These are phyloP conservation scores for Phoma sp. DNA, from an alignment of 2,329 filamentous ascomycete genomes.

Conservation along the genomic window DNA sequence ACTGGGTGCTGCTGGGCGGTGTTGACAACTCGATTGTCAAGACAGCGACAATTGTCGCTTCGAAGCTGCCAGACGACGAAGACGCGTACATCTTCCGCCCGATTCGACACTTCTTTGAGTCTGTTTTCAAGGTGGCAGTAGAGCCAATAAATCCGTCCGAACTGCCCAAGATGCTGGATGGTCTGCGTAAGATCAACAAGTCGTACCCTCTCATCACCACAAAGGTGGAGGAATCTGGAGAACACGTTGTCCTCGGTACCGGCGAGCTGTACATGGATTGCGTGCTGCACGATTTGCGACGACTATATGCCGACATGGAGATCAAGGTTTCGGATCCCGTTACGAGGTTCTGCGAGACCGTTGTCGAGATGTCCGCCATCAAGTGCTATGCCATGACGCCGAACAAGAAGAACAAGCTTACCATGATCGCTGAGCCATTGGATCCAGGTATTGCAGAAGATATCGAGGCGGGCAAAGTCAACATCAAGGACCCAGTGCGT, in stretches of 20 bases:
- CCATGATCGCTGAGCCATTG: constrained; percentile 95
- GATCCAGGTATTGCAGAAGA: constrained; percentile 95
- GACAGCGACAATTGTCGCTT: constrained; percentile 86
- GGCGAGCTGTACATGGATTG: constrained; percentile 99
- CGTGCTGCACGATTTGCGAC: constrained; percentile 90
- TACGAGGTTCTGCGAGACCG: constrained; percentile 96
- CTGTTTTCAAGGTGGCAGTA: constrained; percentile 95
- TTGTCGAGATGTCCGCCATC: constrained; percentile 94
- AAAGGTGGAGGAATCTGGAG: constrained; percentile 97
- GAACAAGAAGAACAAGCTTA: constrained; percentile 99
- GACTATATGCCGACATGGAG: constrained; percentile 98
- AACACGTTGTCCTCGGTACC: constrained; percentile 93
- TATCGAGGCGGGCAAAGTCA: constrained; percentile 89
- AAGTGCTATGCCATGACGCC: constrained; percentile 98
- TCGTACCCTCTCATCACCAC: constrained; percentile 95
- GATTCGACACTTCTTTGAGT: constrained; percentile 93
- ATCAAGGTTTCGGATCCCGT: constrained; percentile 98
- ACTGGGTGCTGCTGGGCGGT: constrained; percentile 88
- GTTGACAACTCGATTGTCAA: constrained; percentile 99
- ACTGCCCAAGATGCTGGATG: constrained; percentile 97
- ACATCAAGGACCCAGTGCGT: constrained; percentile 89
- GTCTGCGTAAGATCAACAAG: constrained; percentile 95
- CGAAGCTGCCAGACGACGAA: constrained; percentile 82
- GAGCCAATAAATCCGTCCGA: constrained; percentile 98
- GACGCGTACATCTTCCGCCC: constrained; percentile 96